Evolutionary conservation across 192 early-diverging fungal species (phyloP), one percentile per base, ranked within the genome.

Genomic region (Umbelopsis sp.): DNA sequence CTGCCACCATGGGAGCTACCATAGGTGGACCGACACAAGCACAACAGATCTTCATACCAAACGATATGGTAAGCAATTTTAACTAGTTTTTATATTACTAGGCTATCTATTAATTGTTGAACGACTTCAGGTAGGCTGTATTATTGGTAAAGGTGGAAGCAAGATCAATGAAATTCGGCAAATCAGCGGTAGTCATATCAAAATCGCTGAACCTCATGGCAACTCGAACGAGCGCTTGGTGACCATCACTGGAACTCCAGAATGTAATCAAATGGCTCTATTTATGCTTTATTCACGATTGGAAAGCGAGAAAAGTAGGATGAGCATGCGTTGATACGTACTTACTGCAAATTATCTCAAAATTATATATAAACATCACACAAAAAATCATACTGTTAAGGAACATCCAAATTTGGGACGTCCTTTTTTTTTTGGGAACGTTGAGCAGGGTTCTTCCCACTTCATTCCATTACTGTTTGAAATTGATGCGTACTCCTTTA

Each of bases 101-200:
- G 31, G 47, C 29, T 26, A 65, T 11, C 21, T 44, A 54, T 21
- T 43, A 26, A 36, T 32, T 56, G 2, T 26, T 43, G 17, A 21
- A 16, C 34, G 8, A 56, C 20, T 45, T 17, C 43, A 77, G 88
- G 92, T 93, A 45, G 97, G 97, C 22, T 93, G 93, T 74, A 94
- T 98, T 71, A 98, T 98, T 81, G 97, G 97, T 74, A 96, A 96
- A 78, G 89, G 90, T 20, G 96, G 95, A 31, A 84, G 83, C 38
- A 91, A 91, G 73, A 91, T 93, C 71, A 89, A 91, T 66, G 92
- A 93, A 75, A 93, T 93, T 72, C 88, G 92, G 67, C 89, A 90
- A 54, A 80, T 90, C 41, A 90, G 88, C 65, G 92, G 92, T 62
- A 89, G 88, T 50, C 91, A 94, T 77, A 96, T 98, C 78, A 92